phyloP scores from a whole-genome alignment of 306 rosid genomes.

The Delonix regia region DNA sequence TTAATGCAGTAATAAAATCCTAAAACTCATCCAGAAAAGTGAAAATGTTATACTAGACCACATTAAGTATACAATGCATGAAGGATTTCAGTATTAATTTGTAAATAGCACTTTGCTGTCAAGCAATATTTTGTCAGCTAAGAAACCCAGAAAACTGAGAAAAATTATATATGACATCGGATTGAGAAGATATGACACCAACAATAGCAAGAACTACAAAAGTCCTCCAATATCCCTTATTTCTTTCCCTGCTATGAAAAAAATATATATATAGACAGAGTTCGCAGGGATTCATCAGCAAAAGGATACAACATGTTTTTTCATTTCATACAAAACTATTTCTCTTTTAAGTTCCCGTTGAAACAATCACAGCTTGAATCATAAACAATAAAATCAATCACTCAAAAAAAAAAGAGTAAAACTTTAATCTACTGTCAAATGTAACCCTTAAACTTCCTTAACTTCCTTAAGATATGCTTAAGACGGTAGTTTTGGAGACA shows the following conservation, averaged over 20 bases:
- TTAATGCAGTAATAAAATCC: not conserved
- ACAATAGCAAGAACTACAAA: not conserved
- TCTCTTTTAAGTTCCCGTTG: too few relatives aligned
- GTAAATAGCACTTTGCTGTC: not conserved
- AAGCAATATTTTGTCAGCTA: not conserved
- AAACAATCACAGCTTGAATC: not conserved
- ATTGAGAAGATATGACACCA: not conserved
- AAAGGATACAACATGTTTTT: too few relatives aligned
- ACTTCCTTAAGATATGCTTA: too few relatives aligned
- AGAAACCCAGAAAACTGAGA: not conserved
- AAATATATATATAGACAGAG: not conserved
- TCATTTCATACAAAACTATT: too few relatives aligned
- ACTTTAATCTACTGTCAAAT: not conserved
- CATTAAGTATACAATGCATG: not conserved
- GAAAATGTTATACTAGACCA: not conserved
- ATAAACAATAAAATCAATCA: not conserved
- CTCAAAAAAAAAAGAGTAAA: not conserved
- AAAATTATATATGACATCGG: not conserved
- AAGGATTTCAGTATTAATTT: slow-evolving; percentile 1
- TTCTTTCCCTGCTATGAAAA: slow-evolving; percentile 9
- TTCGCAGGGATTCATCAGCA: not conserved
- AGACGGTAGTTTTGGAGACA: not conserved
- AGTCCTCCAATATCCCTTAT: not conserved
- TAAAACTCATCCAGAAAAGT: not conserved
- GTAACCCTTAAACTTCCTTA: not conserved